These are phyloP conservation scores for Acidiella bohemica DNA, from an alignment of 495 filamentous ascomycete species.

Conservation along the genomic window DNA sequence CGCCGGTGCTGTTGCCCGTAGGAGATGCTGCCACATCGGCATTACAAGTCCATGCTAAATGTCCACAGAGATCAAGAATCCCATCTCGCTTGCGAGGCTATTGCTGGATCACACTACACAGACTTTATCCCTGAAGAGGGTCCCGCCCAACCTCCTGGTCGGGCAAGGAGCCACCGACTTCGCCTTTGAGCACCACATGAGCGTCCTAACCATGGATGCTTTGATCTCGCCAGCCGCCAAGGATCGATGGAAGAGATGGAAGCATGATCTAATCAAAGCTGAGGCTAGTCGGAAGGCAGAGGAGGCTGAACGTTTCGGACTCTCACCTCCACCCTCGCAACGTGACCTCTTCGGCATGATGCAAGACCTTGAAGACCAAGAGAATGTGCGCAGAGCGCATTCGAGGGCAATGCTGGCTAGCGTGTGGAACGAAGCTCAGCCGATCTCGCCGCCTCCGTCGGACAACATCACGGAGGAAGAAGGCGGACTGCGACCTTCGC, in stretches of 20 bases:
- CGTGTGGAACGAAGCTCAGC: slow-evolving; percentile 20
- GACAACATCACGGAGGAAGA: slow-evolving; percentile 11
- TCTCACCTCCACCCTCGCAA: slow-evolving; percentile 48
- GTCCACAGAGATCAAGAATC: slow-evolving; percentile 71
- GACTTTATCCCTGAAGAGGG: slow-evolving; percentile 63
- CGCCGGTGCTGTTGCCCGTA: slow-evolving; percentile 78
- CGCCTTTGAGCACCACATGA: slow-evolving; percentile 61
- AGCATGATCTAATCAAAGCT: slow-evolving; percentile 51
- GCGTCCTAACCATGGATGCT: slow-evolving; percentile 52
- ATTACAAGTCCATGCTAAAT: slow-evolving; percentile 1
- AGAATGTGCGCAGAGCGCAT: slow-evolving; percentile 20
- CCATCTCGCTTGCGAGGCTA: slow-evolving; percentile 70
- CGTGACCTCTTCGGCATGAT: slow-evolving; percentile 41
- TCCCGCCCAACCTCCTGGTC: slow-evolving; percentile 85
- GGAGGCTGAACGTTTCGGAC: slow-evolving; percentile 31
- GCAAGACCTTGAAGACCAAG: slow-evolving; percentile 18
- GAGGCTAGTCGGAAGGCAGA: slow-evolving; percentile 24
- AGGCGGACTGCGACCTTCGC: too few species aligned
- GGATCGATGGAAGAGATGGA: slow-evolving; percentile 66
- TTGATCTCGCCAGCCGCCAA: slow-evolving; percentile 61
- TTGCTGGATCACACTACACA: slow-evolving; percentile 63
- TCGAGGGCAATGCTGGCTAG: slow-evolving; percentile 16
- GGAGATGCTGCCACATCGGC: slow-evolving; percentile 26
- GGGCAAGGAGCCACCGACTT: slow-evolving; percentile 74
- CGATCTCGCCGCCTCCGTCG: slow-evolving; percentile 17